Evolutionary conservation across 768 basidiomycete species (phyloP), one percentile per base, ranked within the genome.

Genomic region (Phlegmacium glaucopus): DNA sequence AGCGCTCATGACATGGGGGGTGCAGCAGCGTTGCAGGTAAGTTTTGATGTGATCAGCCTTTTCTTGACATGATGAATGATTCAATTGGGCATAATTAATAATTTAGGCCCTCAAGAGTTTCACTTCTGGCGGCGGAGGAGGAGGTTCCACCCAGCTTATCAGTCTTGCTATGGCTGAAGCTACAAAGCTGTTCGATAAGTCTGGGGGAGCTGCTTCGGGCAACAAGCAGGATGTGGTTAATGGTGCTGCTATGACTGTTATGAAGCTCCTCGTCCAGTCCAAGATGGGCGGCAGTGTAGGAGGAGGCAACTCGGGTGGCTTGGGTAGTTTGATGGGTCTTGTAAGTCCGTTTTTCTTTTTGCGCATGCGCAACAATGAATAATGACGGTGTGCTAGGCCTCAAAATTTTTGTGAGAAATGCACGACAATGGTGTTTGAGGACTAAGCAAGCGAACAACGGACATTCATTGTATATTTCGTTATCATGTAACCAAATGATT

Each of bases 131-230:
- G 42, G 60, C 26, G 57, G 61, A 12, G 67, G 68, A 5, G 66
- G 76, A 6, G 75, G 71, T 22, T 69, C 73, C 39, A 80, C 80
- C 32, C 64, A 94, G 63, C 69, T 94, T 49, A 83, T 95, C 66
- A 86, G 87, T 58, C 65, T 91, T 64, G 92, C 93, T 4, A 91
- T 95, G 90, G 79, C 80, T 0, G 85, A 94, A 55, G 87, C 83
- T 0, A 70, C 77, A 12, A 86, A 89, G 61, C 66, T 90, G 41
- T 87, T 93, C 55, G 88, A 90, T 56, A 67, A 76, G 52, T 74
- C 78, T 18, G 86, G 85, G 15, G 81, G 82, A 7, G 75, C 79
- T 4, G 70, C 80, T 4, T 75, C 78, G 9, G 83, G 85, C 9
- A 76, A 76, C 61, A 90, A 89, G 68, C 91, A 94, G 58, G 89